Conservation (phyloP, 2,329 filamentous ascomycete species). For the Sphaerulina vaccinii region DNA sequence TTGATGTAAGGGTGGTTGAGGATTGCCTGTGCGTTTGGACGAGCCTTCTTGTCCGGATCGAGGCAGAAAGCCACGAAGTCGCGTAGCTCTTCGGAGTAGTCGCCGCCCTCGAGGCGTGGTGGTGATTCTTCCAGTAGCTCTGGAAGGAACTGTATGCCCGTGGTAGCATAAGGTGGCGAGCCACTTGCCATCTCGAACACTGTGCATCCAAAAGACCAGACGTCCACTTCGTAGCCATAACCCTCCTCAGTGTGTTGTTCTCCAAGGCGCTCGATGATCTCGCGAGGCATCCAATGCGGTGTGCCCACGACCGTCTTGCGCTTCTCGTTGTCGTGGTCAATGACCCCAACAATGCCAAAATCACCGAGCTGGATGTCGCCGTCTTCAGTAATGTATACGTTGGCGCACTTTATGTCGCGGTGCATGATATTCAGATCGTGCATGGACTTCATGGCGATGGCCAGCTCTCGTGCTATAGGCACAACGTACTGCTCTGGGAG, state of each 20-base stretch:
- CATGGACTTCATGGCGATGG: conserved; percentile 60
- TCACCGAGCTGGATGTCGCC: conserved; percentile 79
- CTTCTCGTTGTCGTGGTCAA: conserved; percentile 71
- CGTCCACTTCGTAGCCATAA: conserved; percentile 60
- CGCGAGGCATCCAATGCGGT: conserved; percentile 83
- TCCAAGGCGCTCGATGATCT: conserved; percentile 49
- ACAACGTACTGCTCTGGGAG: conserved; percentile 63
- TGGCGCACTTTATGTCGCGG: conserved; percentile 68
- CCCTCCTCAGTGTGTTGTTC: conserved; percentile 37
- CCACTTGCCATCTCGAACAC: conserved; percentile 79
- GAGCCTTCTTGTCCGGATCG: conserved; percentile 64
- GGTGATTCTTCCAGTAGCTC: conserved; percentile 50
- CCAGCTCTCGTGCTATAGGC: conserved; percentile 63
- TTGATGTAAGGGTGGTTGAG: conserved; percentile 68
- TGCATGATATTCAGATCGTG: conserved; percentile 67
- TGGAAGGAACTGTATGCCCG: conserved; percentile 30
- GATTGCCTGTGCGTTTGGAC: conserved; percentile 68
- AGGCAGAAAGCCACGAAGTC: conserved; percentile 72
- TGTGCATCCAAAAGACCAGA: conserved; percentile 83
- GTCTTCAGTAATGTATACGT: conserved; percentile 74
- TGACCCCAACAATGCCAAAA: conserved; percentile 77
- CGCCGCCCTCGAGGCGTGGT: conserved; percentile 68
- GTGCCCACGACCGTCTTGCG: conserved; percentile 79
- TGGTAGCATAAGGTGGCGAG: conserved; percentile 60
- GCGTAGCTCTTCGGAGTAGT: conserved; percentile 67